Percentiles rank a stretch among this genome's conserved stretches.
These are phyloP conservation scores for Leishmania mexicana DNA, from an alignment of 208 protist genomes.

Conservation along the genomic window DNA sequence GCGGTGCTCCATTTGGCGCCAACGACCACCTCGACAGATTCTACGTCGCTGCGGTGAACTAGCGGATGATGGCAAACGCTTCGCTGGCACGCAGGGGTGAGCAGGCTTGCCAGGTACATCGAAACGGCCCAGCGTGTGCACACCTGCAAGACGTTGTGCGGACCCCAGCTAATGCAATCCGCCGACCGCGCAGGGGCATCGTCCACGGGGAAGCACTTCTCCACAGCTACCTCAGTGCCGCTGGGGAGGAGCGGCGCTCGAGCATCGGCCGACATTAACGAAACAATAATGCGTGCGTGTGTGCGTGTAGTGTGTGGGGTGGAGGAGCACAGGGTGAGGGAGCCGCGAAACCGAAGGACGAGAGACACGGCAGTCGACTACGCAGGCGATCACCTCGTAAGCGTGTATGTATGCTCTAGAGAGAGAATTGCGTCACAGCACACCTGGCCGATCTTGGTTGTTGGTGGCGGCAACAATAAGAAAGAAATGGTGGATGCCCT, in stretches of 20 bases:
- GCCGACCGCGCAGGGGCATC: slow-evolving; percentile 45
- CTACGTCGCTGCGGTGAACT: slow-evolving; percentile 23
- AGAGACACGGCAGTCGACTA: background rate
- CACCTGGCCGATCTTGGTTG: background rate
- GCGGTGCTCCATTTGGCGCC: slow-evolving; percentile 67
- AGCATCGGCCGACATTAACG: background rate
- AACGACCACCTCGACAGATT: slow-evolving; percentile 39
- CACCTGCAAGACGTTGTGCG: slow-evolving; percentile 85
- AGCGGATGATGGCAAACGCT: slow-evolving; percentile 38
- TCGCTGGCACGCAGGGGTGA: slow-evolving; percentile 36
- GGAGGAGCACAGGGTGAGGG: background rate
- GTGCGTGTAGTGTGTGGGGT: background rate
- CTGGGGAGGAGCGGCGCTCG: background rate
- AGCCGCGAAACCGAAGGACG: background rate
- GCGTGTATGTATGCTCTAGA: background rate
- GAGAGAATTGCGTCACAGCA: background rate
- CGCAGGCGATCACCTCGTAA: background rate
- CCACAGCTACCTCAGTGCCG: slow-evolving; percentile 21
- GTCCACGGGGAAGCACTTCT: slow-evolving; percentile 47
- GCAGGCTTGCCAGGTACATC: slow-evolving; percentile 49
- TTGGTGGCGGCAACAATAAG: background rate
- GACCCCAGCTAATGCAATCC: slow-evolving; percentile 63
- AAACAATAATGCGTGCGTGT: background rate
- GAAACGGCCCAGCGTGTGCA: slow-evolving; percentile 61
- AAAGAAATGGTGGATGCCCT: background rate